Evolutionary conservation across 2,329 filamentous ascomycete genomes (phyloP), one percentile per base, ranked within the genome.

Genomic region (Penicillium expansum): DNA sequence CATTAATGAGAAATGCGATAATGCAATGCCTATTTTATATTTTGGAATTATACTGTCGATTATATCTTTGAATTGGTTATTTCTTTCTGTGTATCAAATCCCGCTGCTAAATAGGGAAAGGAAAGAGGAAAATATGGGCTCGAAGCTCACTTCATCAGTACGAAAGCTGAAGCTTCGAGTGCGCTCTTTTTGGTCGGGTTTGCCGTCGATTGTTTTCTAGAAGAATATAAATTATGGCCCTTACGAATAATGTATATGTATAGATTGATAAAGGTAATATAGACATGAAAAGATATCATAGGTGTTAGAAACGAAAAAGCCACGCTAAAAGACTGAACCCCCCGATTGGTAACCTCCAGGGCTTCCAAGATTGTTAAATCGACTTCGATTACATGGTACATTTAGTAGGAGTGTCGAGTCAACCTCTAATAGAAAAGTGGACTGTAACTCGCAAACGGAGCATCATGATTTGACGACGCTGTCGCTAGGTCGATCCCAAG

Each of bases 401-500:
- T 33, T 14, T 27, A 32, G 8, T 1, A 22, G 4, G 14, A 27
- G 27, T 5, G 3, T 18, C 8, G 18, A 13, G 11, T 18, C 37
- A 30, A 29, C 24, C 33, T 13, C 4, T 8, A 43, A 10, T 16
- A 4, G 14, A 24, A 18, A 30, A 43, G 18, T 14, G 14, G 4
- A 18, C 11, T 52, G 20, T 57, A 10, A 52, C 30, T 3, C 48
- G 29, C 13, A 48, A 32, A 49, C 27, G 13, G 20, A 18, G 27
- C 16, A 39, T 73, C 76, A 54, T 48, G 50, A 35, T 8, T 59
- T 59, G 37, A 64, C 38, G 29, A 73, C 70, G 51, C 67, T 71
- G 68, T 80, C 77, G 52, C 71, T 73, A 11, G 88, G 89, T 60
- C 89, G 82, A 63, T 86, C 82, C 88, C 88, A 92, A 32, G 88